Evolutionary conservation across 1,139 yeast species (phyloP).

Genomic region (Yamadazyma buinensis): DNA sequence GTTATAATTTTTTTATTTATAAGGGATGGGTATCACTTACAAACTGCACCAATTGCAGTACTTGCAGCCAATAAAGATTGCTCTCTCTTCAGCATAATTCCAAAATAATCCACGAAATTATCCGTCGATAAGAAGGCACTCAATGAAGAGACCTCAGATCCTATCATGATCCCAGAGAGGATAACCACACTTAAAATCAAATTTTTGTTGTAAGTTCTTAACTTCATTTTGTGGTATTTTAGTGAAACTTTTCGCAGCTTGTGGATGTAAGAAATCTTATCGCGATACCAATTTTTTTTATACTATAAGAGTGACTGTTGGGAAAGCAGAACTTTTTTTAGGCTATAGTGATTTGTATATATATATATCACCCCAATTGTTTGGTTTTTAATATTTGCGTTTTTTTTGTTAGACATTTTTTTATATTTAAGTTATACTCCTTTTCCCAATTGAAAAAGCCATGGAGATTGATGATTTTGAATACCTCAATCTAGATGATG

Average conservation of each 20-base stretch:
- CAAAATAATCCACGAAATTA: slow-evolving; percentile 22
- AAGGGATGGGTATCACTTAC: slow-evolving; percentile 8
- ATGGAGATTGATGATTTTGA: slow-evolving; percentile 10
- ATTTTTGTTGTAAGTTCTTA: slow-evolving; percentile 16
- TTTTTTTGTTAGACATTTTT: not conserved
- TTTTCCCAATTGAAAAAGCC: too few species aligned
- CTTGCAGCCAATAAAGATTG: slow-evolving; percentile 25
- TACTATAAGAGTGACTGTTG: too few species aligned
- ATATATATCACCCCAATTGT: too few species aligned
- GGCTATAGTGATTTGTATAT: too few species aligned
- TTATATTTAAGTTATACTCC: not conserved
- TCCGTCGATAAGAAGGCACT: slow-evolving; percentile 20
- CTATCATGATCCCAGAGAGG: slow-evolving; percentile 29
- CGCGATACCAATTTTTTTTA: too few species aligned
- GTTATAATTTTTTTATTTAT: too few species aligned
- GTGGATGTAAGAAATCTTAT: too few species aligned
- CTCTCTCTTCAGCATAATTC: slow-evolving; percentile 21
- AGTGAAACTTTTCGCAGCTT: slow-evolving; percentile 6
- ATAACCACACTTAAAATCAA: slow-evolving; percentile 19
- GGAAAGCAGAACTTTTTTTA: too few species aligned
- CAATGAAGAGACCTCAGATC: slow-evolving; percentile 28
- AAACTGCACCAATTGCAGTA: slow-evolving; percentile 25
- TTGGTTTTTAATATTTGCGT: too few species aligned
- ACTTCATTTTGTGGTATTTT: slow-evolving; percentile 8
- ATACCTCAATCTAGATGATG: slow-evolving; percentile 4